Evolutionary conservation across 352 stramenopile genomes (phyloP).

Genomic region (Phytophthora constricta): DNA sequence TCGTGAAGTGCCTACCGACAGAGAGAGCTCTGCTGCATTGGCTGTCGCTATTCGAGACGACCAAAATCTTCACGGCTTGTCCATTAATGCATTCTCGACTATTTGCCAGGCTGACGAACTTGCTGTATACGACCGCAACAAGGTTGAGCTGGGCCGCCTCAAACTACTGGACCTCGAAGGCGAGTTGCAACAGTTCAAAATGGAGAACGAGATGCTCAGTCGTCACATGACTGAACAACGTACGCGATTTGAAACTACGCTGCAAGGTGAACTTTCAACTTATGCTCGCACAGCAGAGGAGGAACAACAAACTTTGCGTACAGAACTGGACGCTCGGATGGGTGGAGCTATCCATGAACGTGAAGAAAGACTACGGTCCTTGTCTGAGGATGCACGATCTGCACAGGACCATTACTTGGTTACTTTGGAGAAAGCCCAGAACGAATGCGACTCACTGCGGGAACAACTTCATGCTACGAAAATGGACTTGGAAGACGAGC

Average conservation of each 20-base stretch:
- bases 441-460: constrained; percentile 44
- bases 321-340: constrained; percentile 39
- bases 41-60: constrained; percentile 32
- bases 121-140: constrained; percentile 61
- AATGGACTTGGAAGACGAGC: constrained; percentile 47
- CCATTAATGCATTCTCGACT: constrained; percentile 25
- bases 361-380: constrained; percentile 32
- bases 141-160: constrained; percentile 56
- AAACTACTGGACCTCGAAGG: constrained; percentile 66
- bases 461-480: constrained; percentile 35
- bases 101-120: constrained; percentile 67
- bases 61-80: constrained; percentile 29
- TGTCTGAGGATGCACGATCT: constrained; percentile 52
- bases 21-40: constrained; percentile 18
- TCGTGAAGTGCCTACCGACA: constrained; percentile 10
- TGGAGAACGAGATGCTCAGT: constrained; percentile 75
- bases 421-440: constrained; percentile 56
- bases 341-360: constrained; percentile 33
- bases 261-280: constrained; percentile 38
- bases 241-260: constrained; percentile 40
- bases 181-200: constrained; percentile 70
- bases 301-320: constrained; percentile 36
- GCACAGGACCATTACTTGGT: constrained; percentile 65
- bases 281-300: constrained; percentile 28
- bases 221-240: constrained; percentile 60